A percentile compares a stretch with the other conserved stretches of the same genome.
Conservation (phyloP, 2,329 filamentous ascomycete genomes). For the Talaromyces sp. region DNA sequence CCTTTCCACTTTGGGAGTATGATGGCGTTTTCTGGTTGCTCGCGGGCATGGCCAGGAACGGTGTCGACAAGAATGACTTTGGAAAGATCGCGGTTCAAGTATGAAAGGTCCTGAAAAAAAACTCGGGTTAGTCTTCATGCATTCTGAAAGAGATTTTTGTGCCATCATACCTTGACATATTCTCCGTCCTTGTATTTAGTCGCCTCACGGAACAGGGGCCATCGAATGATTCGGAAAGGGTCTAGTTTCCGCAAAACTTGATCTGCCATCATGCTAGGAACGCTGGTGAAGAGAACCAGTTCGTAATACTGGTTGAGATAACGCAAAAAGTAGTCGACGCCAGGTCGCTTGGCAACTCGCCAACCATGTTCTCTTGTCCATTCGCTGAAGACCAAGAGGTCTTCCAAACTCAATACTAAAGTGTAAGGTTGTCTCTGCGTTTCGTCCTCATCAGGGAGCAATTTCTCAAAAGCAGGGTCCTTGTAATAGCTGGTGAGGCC, state of each 20-base stretch:
- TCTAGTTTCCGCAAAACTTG: constrained; percentile 90
- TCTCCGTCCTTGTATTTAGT: constrained; percentile 95
- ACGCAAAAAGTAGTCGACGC: constrained; percentile 93
- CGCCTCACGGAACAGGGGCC: constrained; percentile 92
- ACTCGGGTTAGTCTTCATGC: background rate
- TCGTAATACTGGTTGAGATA: constrained; percentile 99
- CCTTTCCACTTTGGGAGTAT: constrained; percentile 87
- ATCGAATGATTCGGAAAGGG: constrained; percentile 90
- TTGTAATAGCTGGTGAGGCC: constrained; percentile 88
- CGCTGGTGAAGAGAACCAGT: constrained; percentile 88
- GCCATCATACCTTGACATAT: constrained; percentile 74
- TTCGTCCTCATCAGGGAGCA: constrained; percentile 70
- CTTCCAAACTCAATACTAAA: constrained; percentile 85
- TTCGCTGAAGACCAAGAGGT: constrained; percentile 89
- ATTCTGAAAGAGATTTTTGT: background rate
- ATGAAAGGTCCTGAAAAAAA: constrained; percentile 73
- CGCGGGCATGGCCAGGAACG: constrained; percentile 71
- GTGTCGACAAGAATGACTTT: constrained; percentile 96
- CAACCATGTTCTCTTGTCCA: constrained; percentile 94
- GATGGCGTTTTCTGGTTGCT: constrained; percentile 96
- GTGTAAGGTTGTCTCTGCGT: constrained; percentile 83
- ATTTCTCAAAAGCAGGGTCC: constrained; percentile 89
- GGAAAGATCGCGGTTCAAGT: constrained; percentile 90
- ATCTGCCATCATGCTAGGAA: constrained; percentile 78
- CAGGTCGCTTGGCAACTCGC: constrained; percentile 90